Percentiles rank a stretch among this genome's conserved stretches.
phyloP scores from a whole-genome alignment of 805 yeast species.

The Isabelozyma heimii region DNA sequence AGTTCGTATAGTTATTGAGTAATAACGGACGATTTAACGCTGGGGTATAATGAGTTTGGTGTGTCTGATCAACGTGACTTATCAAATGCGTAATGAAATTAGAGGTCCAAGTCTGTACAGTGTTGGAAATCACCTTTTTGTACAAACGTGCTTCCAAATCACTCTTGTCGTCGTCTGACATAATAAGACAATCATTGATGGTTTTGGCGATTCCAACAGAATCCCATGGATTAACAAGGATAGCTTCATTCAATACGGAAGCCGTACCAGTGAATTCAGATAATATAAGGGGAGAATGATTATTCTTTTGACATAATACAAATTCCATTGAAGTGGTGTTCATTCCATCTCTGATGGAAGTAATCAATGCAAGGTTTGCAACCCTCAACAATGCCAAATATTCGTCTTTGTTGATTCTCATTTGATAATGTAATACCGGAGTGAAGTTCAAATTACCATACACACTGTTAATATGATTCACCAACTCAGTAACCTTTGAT shows the following conservation, averaged over 20 bases:
- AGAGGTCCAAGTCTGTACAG: conserved; percentile 80
- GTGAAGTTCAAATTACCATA: conserved; percentile 80
- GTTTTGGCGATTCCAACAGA: conserved; percentile 87
- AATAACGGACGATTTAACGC: conserved; percentile 72
- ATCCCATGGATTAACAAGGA: conserved; percentile 96
- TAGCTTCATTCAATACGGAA: conserved; percentile 65
- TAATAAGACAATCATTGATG: conserved; percentile 63
- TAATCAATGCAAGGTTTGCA: conserved; percentile 87
- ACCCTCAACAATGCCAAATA: conserved; percentile 83
- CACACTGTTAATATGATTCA: conserved; percentile 76
- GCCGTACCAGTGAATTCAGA: conserved; percentile 94
- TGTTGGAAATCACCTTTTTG: conserved; percentile 60
- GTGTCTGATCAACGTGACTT: conserved; percentile 34
- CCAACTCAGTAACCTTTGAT: conserved; percentile 77
- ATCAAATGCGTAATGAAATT: conserved; percentile 53
- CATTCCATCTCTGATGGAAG: conserved; percentile 94
- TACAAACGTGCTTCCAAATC: conserved; percentile 54
- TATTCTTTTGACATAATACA: conserved; percentile 78
- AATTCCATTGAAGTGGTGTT: conserved; percentile 93
- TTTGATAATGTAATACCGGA: conserved; percentile 91
- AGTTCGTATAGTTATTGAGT: conserved; percentile 53
- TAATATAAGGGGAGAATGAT: conserved; percentile 73
- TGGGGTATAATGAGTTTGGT: conserved; percentile 57
- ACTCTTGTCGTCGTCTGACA: conserved; percentile 43
- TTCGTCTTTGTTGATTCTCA: conserved; percentile 83